A percentile compares a stretch with the other conserved stretches of the same genome.
Conservation (phyloP, 805 yeast species). For the Ogataea methanolica region DNA sequence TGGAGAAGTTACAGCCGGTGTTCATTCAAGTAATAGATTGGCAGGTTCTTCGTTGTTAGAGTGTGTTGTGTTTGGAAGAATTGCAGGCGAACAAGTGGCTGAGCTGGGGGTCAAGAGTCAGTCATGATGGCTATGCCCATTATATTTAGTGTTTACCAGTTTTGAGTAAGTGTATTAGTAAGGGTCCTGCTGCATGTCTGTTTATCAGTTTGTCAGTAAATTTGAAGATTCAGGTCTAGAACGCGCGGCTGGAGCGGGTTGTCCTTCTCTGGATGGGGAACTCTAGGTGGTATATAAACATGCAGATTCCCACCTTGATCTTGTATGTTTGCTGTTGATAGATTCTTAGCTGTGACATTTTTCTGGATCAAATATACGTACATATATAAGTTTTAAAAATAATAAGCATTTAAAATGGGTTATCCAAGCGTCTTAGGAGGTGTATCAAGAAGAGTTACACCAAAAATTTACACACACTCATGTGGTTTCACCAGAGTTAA, state of each 20-base stretch:
- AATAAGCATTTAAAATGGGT: conserved; percentile 28
- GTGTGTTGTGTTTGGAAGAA: conserved; percentile 60
- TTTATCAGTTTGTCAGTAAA: not conserved
- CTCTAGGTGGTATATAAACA: no score
- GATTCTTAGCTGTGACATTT: not conserved
- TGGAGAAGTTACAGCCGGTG: conserved; percentile 69
- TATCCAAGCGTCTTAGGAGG: conserved; percentile 37
- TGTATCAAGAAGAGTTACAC: conserved; percentile 31
- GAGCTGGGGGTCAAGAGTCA: conserved; percentile 1
- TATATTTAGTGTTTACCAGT: not conserved
- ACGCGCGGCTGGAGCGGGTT: no score
- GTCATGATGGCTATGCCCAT: not conserved
- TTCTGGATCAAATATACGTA: not conserved
- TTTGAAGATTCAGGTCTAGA: no score
- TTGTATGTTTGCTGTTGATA: not conserved
- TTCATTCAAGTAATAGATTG: conserved; percentile 62
- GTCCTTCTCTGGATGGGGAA: no score
- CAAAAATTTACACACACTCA: conserved; percentile 32
- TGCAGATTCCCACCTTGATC: no score
- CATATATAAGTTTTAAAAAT: not conserved
- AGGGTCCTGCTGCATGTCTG: not conserved
- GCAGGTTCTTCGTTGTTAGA: conserved; percentile 59
- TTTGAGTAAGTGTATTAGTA: not conserved
- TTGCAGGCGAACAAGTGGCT: conserved; percentile 40
- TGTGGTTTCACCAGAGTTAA: conserved; percentile 29